Base-by-base conservation (phyloP, 1,284 basidiomycete genomes). In the Pseudozyma pruni region DNA sequence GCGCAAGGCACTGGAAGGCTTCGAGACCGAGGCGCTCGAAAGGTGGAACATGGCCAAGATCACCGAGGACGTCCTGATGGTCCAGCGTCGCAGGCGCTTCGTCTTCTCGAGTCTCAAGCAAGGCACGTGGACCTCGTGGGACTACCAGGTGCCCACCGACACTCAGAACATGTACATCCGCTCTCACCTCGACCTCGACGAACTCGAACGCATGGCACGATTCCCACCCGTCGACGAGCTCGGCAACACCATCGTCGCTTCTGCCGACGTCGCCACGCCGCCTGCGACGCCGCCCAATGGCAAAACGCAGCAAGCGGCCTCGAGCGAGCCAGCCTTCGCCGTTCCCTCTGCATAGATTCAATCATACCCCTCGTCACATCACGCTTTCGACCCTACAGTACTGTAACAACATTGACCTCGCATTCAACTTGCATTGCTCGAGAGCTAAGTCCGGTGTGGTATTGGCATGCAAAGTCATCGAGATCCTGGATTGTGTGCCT, bases 131-230 rank as follows among this genome's bases (percentile, higher is more conserved):
- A 64, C 62, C 20, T 64, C 62, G 6, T 64, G 62, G 62, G 62
- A 64, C 33, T 64, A 64, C 17, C 55, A 64, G 50, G 62, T 64
- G 17, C 62, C 62, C 22, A 39, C 41, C 40, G 46, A 64, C 38
- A 64, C 62, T 13, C 62, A 58, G 9, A 58, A 58, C 32, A 64
- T 64, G 62, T 64, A 64, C 50, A 64, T 64, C 20, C 62, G 62
- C 27, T 64, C 62, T 8, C 62, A 64, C 17, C 37, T 64, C 17
- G 62, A 64, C 29, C 55, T 64, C 27, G 62, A 64, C 19, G 62
- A 58, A 20, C 62, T 64, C n/a, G 62, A 64, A 42, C 62, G 62
- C 41, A 64, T 58, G 62, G 62, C 62, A 13, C 62, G 62, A 17
- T 64, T 52, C 45, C 61, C 62, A 23, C 62, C 62, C 4, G 62